phyloP scores from a whole-genome alignment of 192 early-diverging fungal genomes.

The Chytriomyces hyalinus region DNA sequence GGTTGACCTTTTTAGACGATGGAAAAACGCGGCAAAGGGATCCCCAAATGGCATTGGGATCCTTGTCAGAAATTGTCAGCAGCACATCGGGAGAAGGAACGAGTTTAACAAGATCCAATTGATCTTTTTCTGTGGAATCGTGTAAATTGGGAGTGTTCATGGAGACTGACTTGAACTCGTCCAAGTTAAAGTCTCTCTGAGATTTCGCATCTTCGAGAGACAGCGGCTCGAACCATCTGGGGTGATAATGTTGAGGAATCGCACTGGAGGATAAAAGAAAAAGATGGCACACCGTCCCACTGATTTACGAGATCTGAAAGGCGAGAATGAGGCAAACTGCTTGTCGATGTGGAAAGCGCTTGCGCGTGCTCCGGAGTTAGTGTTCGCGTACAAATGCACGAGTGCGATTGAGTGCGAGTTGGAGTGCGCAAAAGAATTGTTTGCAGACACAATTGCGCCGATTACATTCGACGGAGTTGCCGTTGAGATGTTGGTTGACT shows the following conservation, averaged over 20 bases:
- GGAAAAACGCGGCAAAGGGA: conserved; percentile 1
- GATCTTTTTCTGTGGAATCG: neutral
- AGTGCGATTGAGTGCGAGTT: neutral
- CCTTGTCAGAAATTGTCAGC: conserved; percentile 10
- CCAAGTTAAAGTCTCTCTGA: conserved; percentile 4
- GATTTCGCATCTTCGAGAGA: neutral
- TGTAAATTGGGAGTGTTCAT: conserved; percentile 4
- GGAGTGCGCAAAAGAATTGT: neutral
- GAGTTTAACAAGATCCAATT: neutral
- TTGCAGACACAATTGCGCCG: conserved; percentile 18
- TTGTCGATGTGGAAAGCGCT: conserved; percentile 14
- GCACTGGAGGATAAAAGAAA: neutral
- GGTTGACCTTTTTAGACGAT: neutral
- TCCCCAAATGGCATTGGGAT: conserved; percentile 13
- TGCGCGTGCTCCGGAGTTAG: neutral
- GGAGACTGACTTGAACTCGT: conserved; percentile 18
- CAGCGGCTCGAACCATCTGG: conserved; percentile 28
- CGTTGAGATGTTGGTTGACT: no score
- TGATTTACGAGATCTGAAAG: conserved; percentile 5
- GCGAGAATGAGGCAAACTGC: neutral
- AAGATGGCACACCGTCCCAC: conserved; percentile 3
- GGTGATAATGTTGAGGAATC: neutral
- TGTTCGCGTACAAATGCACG: neutral
- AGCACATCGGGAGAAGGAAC: neutral
- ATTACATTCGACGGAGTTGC: neutral